Base-by-base conservation (phyloP, 768 basidiomycete species). In the Mrakia gelida region DNA sequence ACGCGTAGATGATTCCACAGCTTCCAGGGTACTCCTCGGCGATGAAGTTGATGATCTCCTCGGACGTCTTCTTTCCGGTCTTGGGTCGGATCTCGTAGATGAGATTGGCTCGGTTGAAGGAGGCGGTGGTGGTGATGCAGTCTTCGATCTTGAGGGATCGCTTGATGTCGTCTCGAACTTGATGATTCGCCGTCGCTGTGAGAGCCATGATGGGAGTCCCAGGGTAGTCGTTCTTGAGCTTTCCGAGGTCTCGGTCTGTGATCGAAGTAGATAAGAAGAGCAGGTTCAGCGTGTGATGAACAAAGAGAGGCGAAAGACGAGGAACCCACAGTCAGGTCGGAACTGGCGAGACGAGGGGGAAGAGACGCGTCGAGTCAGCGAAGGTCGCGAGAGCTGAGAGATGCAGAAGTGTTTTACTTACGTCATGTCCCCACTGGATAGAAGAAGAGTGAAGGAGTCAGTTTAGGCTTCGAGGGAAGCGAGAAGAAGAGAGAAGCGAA, bases 101-200 rank as follows among this genome's bases (percentile, higher is more conserved):
- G 9, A 99, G 87, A 83, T 99, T 99, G n/a, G 90, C 87, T 6
- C 97, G 91, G 82, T 99, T 98, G 86, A 97, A 97, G 0, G 95
- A 95, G 81, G 93, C 91, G 3, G 86, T 88, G 75, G 96, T 88
- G 32, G 88, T 86, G 15, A 88, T 87, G 74, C 90, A 88, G 77
- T 87, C 83, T 30, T 82, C 82, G 77, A 98, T 88, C 34, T 88
- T 85, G 13, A 98, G 89, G 18, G 89, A 89, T 26, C 86, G 83
- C 74, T 91, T 88, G 81, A 99, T 92, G 84, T 98, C 95, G 30
- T 89, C 87, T 65, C 92, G 88, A 0, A 91, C 91, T 74, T 90
- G 87, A 59, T 88, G 86, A 82, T 93, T 94, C 5, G 96, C 97
- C 0, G 96, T 99, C 10, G 95, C 97, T 0, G 97, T 99, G 67